Conservation (phyloP, 164 flowering plant genomes). For the Macadamia tetraphylla region DNA sequence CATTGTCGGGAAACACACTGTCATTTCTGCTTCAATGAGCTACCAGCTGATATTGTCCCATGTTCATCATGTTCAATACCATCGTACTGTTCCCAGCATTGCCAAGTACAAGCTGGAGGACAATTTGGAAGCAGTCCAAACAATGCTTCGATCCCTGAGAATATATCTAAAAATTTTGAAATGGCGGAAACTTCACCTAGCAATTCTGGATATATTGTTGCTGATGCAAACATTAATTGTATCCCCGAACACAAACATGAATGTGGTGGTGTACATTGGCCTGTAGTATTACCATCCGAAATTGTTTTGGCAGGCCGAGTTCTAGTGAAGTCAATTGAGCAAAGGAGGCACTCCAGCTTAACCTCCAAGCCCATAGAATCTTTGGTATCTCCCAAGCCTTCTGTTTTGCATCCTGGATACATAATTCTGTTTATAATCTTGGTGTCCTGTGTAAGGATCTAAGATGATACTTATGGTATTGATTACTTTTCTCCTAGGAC, state of each 20-base stretch:
- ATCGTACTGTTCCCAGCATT: constrained; percentile 62
- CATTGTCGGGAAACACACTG: constrained; percentile 76
- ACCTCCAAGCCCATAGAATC: constrained; percentile 14
- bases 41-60: constrained; percentile 68
- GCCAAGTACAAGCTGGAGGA: constrained; percentile 59
- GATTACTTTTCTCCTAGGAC: constrained; percentile 36
- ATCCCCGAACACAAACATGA: constrained; percentile 72
- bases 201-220: constrained; percentile 12
- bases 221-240: constrained; percentile 11
- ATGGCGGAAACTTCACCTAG: constrained; percentile 20
- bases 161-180: constrained; percentile 32
- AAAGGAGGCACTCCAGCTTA: constrained; percentile 19
- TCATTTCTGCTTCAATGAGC: constrained; percentile 79
- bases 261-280: constrained; percentile 78
- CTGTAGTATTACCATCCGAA: constrained; percentile 69
- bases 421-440: not conserved
- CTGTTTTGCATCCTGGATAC: constrained; percentile 5
- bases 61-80: constrained; percentile 71
- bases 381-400: constrained; percentile 37
- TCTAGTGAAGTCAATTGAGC: constrained; percentile 39
- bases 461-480: constrained; percentile 5
- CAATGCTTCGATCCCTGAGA: constrained; percentile 7
- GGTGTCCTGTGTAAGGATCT: not conserved
- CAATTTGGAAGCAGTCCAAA: constrained; percentile 9
- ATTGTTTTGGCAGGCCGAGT: constrained; percentile 73